Conservation (phyloP, 1,284 basidiomycete genomes). For the Caloboletus firmus region DNA sequence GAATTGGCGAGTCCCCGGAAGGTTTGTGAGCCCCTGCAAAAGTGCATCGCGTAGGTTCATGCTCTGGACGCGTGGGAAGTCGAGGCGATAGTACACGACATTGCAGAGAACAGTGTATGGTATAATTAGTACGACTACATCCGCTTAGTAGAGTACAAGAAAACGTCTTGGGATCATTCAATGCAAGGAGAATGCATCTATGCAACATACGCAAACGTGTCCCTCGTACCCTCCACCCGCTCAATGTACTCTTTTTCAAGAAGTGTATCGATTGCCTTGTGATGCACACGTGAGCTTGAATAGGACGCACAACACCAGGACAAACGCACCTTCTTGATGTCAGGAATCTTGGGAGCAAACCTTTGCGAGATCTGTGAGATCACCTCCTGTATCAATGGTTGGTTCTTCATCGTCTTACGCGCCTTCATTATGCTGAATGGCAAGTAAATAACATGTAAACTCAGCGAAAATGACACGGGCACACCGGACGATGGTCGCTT, state of each 20-base stretch:
- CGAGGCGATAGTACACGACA: neutral
- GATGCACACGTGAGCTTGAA: neutral
- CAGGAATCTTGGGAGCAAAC: slow-evolving; percentile 87
- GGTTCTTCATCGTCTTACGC: slow-evolving; percentile 96
- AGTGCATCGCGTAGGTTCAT: slow-evolving; percentile 65
- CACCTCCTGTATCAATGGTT: slow-evolving; percentile 91
- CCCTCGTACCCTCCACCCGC: slow-evolving; percentile 80
- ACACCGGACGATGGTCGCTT: slow-evolving; percentile 95
- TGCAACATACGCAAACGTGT: slow-evolving; percentile 79
- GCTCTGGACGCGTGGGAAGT: slow-evolving; percentile 26
- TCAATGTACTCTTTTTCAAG: slow-evolving; percentile 99
- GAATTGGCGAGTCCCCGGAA: slow-evolving; percentile 69
- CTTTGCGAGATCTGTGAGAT: slow-evolving; percentile 88
- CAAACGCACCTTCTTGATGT: slow-evolving; percentile 81
- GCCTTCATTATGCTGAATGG: slow-evolving; percentile 90
- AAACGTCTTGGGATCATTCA: neutral
- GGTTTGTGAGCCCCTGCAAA: slow-evolving; percentile 50
- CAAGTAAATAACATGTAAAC: neutral
- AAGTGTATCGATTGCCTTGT: slow-evolving; percentile 91
- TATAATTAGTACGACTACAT: slow-evolving; percentile 21
- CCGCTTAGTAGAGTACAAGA: slow-evolving; percentile 20
- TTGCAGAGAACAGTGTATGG: slow-evolving; percentile 2
- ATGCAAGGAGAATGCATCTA: slow-evolving; percentile 23
- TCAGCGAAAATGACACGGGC: neutral
- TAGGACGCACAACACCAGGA: neutral